Base-by-base conservation (phyloP, 176 grass and related monocot species). In the Oryza glumipatula region DNA sequence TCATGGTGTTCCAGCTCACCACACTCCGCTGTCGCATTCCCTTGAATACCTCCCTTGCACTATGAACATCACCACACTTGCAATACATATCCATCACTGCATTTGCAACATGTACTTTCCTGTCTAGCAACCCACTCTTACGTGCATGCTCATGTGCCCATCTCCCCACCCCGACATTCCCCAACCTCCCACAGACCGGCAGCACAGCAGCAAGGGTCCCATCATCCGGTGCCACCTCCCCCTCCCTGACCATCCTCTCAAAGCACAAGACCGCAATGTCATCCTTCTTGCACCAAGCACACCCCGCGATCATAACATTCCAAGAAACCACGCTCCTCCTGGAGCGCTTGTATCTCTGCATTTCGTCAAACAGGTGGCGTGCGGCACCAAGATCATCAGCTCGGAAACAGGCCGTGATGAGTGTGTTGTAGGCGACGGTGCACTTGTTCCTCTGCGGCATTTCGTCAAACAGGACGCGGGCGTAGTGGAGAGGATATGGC, bases 41-140 rank as follows among this genome's bases (percentile, higher is more conserved):
- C 19, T 85, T 12, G 11, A 94, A 91, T 26, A 89, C 80, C 7
- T 66, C 49, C 23, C 21, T 75, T 12, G 86, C 83, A 13, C 76
- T 84, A 17, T 32, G 51, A 56, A 94, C 65, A 68, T 91, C 86
- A 9, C 92, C 92, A 2, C 92, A 87, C 71, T 94, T 91, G 84
- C 89, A 94, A 23, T 91, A 89, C 92, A 94, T 94, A 38, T 91
- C 89, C 16, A 94, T 24, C 30, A 94, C 60, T 1, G 84, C 81
- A 70, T 94, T 94, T 7, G 69, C 86, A 79, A 91, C 89, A 73
- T 89, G 61, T 16, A 89, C 67, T 1, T 78, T 63, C 26, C 54
- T 28, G 0, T 82, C 75, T 30, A 89, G 5, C n/a, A 91, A 26
- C 1, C 83, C 76, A 9, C 30, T 78, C 49, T 72, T 86, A 5